Evolutionary conservation across 768 basidiomycete genomes (phyloP), one percentile per base, ranked within the genome.

Genomic region (Dentipellis sp.): DNA sequence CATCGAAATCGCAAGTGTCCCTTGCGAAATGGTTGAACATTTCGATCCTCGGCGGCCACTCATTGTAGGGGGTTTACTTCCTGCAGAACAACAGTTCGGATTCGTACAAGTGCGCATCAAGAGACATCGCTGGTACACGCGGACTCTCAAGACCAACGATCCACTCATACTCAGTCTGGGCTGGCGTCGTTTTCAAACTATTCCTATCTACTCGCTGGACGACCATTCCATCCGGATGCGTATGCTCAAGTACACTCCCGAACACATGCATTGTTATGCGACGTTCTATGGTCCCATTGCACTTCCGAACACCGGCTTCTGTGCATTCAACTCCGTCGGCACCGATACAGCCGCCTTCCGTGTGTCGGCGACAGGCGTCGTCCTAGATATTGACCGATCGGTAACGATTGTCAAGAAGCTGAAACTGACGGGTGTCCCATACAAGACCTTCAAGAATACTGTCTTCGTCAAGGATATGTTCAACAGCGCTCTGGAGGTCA

Each of bases 401-500:
- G 82, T 86, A 55, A 91, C 90, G 76, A 98, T 99, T 56, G 94
- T 98, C 61, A 99, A 99, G 78, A 99, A 98, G 73, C 71, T 99
- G 62, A 99, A 98, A 76, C 74, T 99, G 58, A 98, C 93, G 1
- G 97, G 97, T 34, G 79, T 84, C 35, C 97, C 95, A 22, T 92
- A 86, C 74, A 98, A 98, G 78, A 93, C 98, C 58, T 99, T 88
- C 79, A 98, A 97, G 75, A 99, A 99, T 71, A 99, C 97, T 11
- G 97, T 93, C 2, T 99, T 98, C 70, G 75, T 99, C 63, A 92
- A 87, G 75, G 92, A 97, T 65, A 99, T 99, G 97, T 99, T 99
- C 75, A 85, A 72, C 54, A 84, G 82, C 56, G 86, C 92, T 35
- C 78, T 98, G 35, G 97, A 99, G 70, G 94, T 98, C 11, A 94